phyloP scores from a whole-genome alignment of 2,329 filamentous ascomycete species.

The Talaromyces funiculosus region DNA sequence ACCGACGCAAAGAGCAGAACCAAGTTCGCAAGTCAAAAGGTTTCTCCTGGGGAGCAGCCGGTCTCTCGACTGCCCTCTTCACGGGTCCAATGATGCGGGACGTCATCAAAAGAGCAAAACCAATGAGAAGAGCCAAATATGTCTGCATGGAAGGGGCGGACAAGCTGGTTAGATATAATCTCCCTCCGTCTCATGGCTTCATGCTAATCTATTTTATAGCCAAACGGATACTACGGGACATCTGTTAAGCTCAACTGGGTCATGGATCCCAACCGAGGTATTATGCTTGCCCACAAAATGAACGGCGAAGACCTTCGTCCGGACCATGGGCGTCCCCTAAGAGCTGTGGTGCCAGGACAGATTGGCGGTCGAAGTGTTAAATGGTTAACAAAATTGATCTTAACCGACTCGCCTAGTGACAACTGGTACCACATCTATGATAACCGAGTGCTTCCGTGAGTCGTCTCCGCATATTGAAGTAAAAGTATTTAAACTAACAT shows the following conservation, averaged over 20 bases:
- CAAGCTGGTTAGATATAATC: conserved; percentile 51
- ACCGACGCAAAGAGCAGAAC: conserved; percentile 89
- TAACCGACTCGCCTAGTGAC: conserved; percentile 73
- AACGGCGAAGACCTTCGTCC: conserved; percentile 75
- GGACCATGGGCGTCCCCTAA: conserved; percentile 79
- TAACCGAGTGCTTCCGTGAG: conserved; percentile 73
- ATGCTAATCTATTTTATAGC: conserved; percentile 37
- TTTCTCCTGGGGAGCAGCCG: conserved; percentile 88
- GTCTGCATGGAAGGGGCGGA: conserved; percentile 91
- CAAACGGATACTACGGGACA: conserved; percentile 85
- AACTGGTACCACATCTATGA: conserved; percentile 97
- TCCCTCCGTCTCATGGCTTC: background rate
- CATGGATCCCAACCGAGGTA: conserved; percentile 72
- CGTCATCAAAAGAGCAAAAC: conserved; percentile 62
- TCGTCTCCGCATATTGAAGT: conserved; percentile 14
- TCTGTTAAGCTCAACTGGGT: conserved; percentile 85
- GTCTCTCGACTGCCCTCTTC: conserved; percentile 79
- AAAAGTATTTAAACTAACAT: background rate
- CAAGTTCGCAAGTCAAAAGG: conserved; percentile 84
- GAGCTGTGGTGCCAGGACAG: conserved; percentile 80
- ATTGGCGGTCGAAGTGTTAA: conserved; percentile 91
- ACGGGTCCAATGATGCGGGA: conserved; percentile 74
- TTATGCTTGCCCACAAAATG: conserved; percentile 86
- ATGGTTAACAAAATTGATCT: conserved; percentile 76
- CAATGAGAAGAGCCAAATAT: conserved; percentile 66